Base-by-base conservation (phyloP, 2,329 filamentous ascomycete genomes). In the Hypoxylon sp. region DNA sequence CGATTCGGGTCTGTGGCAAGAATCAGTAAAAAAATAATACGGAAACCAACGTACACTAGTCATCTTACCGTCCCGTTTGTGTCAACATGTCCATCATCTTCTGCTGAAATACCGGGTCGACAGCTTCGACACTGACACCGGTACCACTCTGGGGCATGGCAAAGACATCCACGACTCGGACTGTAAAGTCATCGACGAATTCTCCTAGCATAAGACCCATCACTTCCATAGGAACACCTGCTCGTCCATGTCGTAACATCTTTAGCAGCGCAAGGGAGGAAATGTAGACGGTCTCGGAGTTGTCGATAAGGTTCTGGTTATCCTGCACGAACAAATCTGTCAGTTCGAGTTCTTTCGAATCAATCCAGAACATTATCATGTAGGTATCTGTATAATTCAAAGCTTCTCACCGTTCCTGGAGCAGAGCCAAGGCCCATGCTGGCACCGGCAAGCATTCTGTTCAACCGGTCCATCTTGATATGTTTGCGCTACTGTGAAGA, bases 71-170 rank as follows among this genome's bases (percentile, higher is more conserved):
- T 83, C 96, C 96, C 65, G 96, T 99, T 86, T 99, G 96, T 78
- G 93, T 88, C 80, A 99, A 86, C 96, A 99, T 98, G 80, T 99
- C 96, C 96, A 99, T 99, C 96, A 99, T 99, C 87, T 98, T 99
- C 78, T 94, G 98, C 85, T 99, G 96, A 82, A 99, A 99, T 35
- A 99, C 96, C 9, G 94, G 94, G 80, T 99, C 96, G 71, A 99
- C 96, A 57, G 96, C 97, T 83, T 99, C 96, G 77, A 99, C 96
- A 82, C 94, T 97, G 75, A 99, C 96, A 74, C 96, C 96, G 1
- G 96, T 99, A 83, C 96, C 96, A 75, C 94, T 98, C 81, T 99
- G 96, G 19, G 96, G 96, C 96, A 99, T 99, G 67, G 96, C 96
- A 82, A 99, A 99, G 29, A 99, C 96, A 82, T 99, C 96, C 74